Evolutionary conservation across 1,284 basidiomycete genomes (phyloP).

Genomic region (Ustilago hordei): DNA sequence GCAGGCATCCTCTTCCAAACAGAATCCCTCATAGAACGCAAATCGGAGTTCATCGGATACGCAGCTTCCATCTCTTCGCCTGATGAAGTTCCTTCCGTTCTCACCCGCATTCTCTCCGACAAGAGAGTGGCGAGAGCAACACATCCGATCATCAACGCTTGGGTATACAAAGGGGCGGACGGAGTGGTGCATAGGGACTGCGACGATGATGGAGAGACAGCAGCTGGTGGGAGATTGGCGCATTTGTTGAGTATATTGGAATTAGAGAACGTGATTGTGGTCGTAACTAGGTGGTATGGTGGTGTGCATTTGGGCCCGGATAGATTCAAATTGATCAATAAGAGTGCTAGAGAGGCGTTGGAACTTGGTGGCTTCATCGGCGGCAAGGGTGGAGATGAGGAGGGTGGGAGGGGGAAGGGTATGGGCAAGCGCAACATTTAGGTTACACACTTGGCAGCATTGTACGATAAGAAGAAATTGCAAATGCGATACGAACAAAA

Average conservation of each 20-base stretch:
- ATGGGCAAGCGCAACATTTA: conserved; percentile 34
- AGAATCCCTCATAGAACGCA: conserved; percentile 66
- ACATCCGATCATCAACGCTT: conserved; percentile 68
- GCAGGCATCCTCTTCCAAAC: conserved; percentile 46
- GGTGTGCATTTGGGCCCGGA: conserved; percentile 66
- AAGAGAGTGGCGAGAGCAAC: conserved; percentile 63
- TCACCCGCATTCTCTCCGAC: conserved; percentile 56
- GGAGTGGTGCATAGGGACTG: conserved; percentile 65
- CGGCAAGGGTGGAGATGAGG: conserved; percentile 20
- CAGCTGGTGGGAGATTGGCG: conserved; percentile 68
- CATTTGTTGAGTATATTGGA: conserved; percentile 66
- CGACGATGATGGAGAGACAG: conserved; percentile 69
- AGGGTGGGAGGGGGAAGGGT: conserved; percentile 10
- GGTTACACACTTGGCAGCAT: neutral
- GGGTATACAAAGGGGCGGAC: conserved; percentile 58
- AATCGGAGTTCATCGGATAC: conserved; percentile 69
- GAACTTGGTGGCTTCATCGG: conserved; percentile 55
- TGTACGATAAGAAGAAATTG: neutral
- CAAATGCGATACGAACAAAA: neutral
- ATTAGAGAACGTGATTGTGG: conserved; percentile 64
- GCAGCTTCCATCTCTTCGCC: conserved; percentile 57
- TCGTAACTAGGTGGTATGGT: conserved; percentile 68
- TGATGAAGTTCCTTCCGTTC: conserved; percentile 58
- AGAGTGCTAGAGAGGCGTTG: conserved; percentile 63
- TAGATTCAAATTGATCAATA: conserved; percentile 67